phyloP scores from a whole-genome alignment of 2,329 filamentous ascomycete genomes.

The Fusarium duplospermum region DNA sequence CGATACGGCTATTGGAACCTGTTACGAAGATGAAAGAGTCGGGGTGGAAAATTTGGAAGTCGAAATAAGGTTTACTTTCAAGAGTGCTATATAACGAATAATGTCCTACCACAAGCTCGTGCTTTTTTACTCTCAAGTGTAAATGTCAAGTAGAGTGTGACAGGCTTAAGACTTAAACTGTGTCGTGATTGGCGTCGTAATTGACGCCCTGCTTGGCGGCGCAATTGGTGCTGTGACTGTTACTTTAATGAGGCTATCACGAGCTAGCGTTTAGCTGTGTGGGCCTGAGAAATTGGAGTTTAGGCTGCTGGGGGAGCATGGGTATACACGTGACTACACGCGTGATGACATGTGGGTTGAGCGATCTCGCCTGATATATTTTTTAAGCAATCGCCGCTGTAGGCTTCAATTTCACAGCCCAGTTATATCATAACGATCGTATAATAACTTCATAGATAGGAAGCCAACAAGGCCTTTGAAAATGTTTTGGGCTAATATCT shows the following conservation, averaged over 20 bases:
- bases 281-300: not conserved
- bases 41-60: not conserved
- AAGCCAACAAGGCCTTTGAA: too few relatives aligned
- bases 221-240: not conserved
- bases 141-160: too few relatives aligned
- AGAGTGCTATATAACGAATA: not conserved
- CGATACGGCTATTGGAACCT: not conserved
- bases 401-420: too few relatives aligned
- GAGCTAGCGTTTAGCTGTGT: not conserved
- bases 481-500: not conserved
- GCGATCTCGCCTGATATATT: too few relatives aligned
- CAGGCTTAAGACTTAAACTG: not conserved
- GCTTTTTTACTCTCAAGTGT: too few relatives aligned
- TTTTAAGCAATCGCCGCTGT: too few relatives aligned
- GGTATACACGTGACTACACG: too few relatives aligned
- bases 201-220: not conserved
- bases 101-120: not conserved
- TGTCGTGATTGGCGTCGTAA: not conserved
- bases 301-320: not conserved
- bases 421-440: too few relatives aligned
- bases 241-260: not conserved
- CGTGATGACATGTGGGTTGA: too few relatives aligned
- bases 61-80: not conserved
- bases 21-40: not conserved
- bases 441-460: too few relatives aligned